Conservation (phyloP, 2,329 filamentous ascomycete genomes). For the Aspergillus sp. region DNA sequence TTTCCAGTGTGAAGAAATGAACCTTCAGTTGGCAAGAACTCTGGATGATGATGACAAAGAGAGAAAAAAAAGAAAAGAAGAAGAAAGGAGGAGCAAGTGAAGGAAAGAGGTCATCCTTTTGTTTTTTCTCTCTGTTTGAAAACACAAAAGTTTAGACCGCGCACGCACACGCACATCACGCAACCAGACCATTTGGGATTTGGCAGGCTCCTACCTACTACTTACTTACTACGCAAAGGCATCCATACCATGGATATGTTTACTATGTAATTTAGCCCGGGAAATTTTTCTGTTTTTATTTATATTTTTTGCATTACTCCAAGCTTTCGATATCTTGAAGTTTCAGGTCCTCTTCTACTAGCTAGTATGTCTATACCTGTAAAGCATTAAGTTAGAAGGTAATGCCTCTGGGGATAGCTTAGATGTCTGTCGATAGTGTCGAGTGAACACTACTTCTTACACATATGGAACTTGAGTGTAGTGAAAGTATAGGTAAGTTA, state of each 20-base stretch:
- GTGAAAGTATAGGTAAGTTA: not conserved
- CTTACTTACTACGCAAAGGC: conserved; percentile 7
- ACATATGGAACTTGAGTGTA: not conserved
- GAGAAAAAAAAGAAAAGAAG: not conserved
- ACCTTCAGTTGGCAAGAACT: too few species aligned
- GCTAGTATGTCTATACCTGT: not conserved
- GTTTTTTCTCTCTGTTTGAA: not conserved
- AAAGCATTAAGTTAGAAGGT: too few species aligned
- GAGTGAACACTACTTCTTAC: not conserved
- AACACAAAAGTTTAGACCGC: not conserved
- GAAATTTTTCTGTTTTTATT: conserved; percentile 17
- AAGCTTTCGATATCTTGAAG: not conserved
- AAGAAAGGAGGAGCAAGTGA: not conserved
- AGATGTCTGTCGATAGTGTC: not conserved
- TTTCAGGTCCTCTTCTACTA: not conserved
- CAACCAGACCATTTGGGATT: conserved; percentile 13
- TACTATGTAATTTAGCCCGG: conserved; percentile 43
- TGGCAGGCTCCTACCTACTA: conserved; percentile 13
- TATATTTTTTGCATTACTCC: not conserved
- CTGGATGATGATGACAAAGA: not conserved
- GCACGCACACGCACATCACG: not conserved
- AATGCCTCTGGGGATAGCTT: too few species aligned
- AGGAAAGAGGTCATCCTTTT: not conserved
- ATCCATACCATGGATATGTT: conserved; percentile 30
- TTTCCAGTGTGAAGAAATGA: too few species aligned